phyloP scores from a whole-genome alignment of 495 filamentous ascomycete genomes.

The Entonaema liquescens region DNA sequence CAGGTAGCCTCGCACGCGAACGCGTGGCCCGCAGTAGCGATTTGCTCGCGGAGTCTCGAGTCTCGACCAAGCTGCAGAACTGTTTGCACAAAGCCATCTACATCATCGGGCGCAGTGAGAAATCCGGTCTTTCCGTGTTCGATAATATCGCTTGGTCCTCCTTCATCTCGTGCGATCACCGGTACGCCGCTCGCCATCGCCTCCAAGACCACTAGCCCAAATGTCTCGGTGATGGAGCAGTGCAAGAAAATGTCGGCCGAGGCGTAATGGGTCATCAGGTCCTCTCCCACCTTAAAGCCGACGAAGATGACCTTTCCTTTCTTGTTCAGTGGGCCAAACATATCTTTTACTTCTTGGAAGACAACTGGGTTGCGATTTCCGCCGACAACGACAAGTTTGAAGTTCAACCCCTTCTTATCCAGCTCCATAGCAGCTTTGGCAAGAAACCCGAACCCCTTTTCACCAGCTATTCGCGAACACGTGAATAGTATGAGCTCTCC shows the following conservation, averaged over 20 bases:
- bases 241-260: slow-evolving; percentile 70
- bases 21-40: slow-evolving; percentile 53
- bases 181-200: slow-evolving; percentile 72
- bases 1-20: slow-evolving; percentile 68
- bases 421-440: slow-evolving; percentile 59
- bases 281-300: slow-evolving; percentile 63
- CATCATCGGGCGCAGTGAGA: slow-evolving; percentile 62
- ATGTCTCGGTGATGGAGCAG: slow-evolving; percentile 72
- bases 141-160: slow-evolving; percentile 70
- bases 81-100: slow-evolving; percentile 60
- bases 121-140: slow-evolving; percentile 63
- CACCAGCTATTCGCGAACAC: slow-evolving; percentile 67
- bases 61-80: slow-evolving; percentile 55
- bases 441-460: slow-evolving; percentile 72
- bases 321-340: slow-evolving; percentile 57
- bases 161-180: slow-evolving; percentile 69
- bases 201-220: slow-evolving; percentile 71
- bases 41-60: slow-evolving; percentile 43
- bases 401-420: slow-evolving; percentile 60
- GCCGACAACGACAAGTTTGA: slow-evolving; percentile 69
- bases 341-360: slow-evolving; percentile 60
- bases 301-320: slow-evolving; percentile 64
- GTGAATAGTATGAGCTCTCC: slow-evolving; percentile 67
- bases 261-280: slow-evolving; percentile 65
- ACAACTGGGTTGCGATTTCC: slow-evolving; percentile 68